phyloP scores from a whole-genome alignment of 2,329 filamentous ascomycete species.

The Sporothrix protearum region DNA sequence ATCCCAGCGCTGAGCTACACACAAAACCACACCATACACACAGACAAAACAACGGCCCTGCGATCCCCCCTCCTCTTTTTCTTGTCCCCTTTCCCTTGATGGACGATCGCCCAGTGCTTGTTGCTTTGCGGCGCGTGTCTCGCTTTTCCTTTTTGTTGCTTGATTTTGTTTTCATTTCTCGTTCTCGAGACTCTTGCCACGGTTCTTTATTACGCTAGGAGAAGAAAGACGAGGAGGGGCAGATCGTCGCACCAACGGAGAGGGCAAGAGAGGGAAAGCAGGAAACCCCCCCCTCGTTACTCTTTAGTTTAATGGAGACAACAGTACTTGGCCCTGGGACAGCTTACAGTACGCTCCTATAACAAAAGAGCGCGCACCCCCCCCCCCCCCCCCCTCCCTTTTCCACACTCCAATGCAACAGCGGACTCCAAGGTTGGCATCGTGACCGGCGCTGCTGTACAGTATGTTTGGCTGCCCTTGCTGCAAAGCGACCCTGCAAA shows the following conservation, averaged over 20 bases:
- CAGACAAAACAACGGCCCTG: background rate
- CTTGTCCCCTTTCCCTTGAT: background rate
- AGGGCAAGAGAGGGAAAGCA: background rate
- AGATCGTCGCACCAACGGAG: background rate
- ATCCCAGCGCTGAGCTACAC: background rate
- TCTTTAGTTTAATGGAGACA: background rate
- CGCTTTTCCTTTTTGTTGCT: background rate
- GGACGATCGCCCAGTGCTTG: background rate
- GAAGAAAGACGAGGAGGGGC: background rate
- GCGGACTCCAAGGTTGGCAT: constrained; percentile 23
- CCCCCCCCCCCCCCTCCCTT: background rate
- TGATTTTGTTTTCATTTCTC: background rate
- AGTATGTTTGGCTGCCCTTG: no score
- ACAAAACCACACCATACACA: background rate
- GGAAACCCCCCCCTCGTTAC: background rate
- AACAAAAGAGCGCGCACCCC: no score
- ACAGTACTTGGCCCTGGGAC: background rate
- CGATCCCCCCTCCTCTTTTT: background rate
- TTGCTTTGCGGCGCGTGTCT: background rate
- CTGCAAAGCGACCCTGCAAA: no score
- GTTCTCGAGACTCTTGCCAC: constrained; percentile 18
- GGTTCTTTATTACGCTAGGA: background rate
- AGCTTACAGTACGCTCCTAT: background rate
- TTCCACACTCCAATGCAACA: background rate
- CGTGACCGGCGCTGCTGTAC: constrained; percentile 25